Evolutionary conservation across 306 rosid species (phyloP), one percentile per base, ranked within the genome.

Genomic region (Inga laurina): DNA sequence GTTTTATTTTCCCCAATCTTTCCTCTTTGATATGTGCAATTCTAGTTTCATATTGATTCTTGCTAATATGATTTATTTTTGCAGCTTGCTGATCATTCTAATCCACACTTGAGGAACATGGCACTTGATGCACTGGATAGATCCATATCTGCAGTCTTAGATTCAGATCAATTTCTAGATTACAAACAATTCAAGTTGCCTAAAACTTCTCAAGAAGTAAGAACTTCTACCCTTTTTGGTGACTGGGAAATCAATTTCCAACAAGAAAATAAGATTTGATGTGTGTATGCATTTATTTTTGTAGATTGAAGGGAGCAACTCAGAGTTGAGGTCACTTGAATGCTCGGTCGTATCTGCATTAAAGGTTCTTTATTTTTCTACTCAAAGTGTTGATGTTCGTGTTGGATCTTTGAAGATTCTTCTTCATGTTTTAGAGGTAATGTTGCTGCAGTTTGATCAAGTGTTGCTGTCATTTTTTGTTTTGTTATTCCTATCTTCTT

Each of bases 401-500:
- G 74, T 84, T 84, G 98, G 99, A 72, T 93, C 99, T 69, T 87
- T 95, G 88, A 95, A 92, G 89, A 93, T 95, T 89, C 99, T 95
- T 75, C 94, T 93, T 87, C 99, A 95, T 89, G 94, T 90, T 87
- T 89, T 93, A 75, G 99, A 95, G 99, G 99, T 95, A 89, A 83
- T 51, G 39, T 76, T 88, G 41, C 59, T 54, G 74, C 72, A 78
- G 66, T 74, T 71, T 78, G 68, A 65, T 84, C 81, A 79, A 57
- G 30, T 74, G 79, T 82, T 59, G 65, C 74, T 76, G 68, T 83
- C 56, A 37, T 59, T 51, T 34, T 66, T 59, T 84, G 11, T 87
- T 72, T 83, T 67, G 32, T 65, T 69, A 69, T 78, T 82, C 43
- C 74, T 77, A 76, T 72, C 74, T 82, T 70, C 67, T 76, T 73